Evolutionary conservation across 2,329 filamentous ascomycete genomes (phyloP).

Genomic region (Didymella keratinophila): DNA sequence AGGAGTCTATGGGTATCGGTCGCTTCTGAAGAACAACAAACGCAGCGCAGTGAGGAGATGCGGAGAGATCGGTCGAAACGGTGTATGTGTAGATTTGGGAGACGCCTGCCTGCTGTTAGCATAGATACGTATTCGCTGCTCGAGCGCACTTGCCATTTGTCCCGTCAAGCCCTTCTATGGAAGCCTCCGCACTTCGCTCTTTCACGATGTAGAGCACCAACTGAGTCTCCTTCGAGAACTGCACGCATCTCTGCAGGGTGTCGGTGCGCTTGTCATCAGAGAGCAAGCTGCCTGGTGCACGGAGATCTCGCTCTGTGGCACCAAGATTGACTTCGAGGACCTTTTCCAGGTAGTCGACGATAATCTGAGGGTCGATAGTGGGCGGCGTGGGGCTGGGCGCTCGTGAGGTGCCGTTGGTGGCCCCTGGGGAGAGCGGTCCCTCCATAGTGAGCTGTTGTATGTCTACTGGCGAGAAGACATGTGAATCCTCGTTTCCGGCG

Average conservation of each 20-base stretch:
- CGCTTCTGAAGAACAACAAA: conserved; percentile 92
- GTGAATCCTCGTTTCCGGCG: conserved; percentile 37
- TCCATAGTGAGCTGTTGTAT: conserved; percentile 49
- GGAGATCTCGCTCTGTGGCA: conserved; percentile 74
- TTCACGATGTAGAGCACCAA: conserved; percentile 92
- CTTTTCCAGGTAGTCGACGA: conserved; percentile 58
- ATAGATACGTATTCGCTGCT: conserved; percentile 19
- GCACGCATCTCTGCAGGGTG: conserved; percentile 84
- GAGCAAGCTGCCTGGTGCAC: conserved; percentile 81
- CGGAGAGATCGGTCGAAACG: conserved; percentile 81
- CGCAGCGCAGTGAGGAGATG: conserved; percentile 78
- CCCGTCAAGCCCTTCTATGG: conserved; percentile 41
- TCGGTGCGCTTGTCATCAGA: conserved; percentile 75
- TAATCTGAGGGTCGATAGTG: conserved; percentile 56
- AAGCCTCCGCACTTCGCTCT: conserved; percentile 65
- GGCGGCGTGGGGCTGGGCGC: conserved; percentile 49
- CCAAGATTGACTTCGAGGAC: conserved; percentile 59
- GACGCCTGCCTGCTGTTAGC: conserved; percentile 54
- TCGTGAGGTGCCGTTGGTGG: conserved; percentile 50
- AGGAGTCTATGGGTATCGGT: conserved; percentile 84
- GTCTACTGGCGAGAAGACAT: conserved; percentile 42
- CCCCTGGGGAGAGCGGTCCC: conserved; percentile 52
- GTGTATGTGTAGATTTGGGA: conserved; percentile 72
- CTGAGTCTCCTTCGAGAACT: conserved; percentile 89
- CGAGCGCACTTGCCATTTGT: conserved; percentile 39